phyloP scores from a whole-genome alignment of 768 basidiomycete genomes.

The Sporobolomyces roseus region DNA sequence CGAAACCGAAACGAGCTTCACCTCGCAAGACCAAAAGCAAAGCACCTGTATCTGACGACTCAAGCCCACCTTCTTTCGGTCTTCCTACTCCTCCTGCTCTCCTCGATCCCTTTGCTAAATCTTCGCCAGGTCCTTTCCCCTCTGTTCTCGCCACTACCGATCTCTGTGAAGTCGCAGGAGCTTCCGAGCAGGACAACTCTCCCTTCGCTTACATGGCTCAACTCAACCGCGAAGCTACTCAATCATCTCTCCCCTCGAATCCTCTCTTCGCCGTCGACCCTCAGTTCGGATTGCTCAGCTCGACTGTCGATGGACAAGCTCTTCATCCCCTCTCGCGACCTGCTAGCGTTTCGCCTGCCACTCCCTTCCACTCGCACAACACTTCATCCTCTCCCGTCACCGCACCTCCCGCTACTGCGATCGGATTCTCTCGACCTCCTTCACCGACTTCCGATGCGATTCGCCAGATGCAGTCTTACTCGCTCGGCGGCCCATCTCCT shows the following conservation, averaged over 20 bases:
- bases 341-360: background rate
- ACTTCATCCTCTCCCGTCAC: background rate
- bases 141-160: slow-evolving; percentile 7
- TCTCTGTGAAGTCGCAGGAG: background rate
- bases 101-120: background rate
- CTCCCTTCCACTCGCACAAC: too few relatives aligned
- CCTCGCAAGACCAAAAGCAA: background rate
- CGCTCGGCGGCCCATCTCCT: slow-evolving; percentile 12
- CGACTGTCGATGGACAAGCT: background rate
- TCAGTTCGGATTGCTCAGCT: background rate
- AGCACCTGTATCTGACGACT: background rate
- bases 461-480: slow-evolving; percentile 29
- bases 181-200: background rate
- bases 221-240: background rate
- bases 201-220: slow-evolving; percentile 29
- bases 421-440: background rate
- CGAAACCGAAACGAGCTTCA: background rate
- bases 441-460: slow-evolving; percentile 21
- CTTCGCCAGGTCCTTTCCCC: background rate
- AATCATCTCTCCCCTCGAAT: background rate
- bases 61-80: slow-evolving; percentile 5
- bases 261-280: slow-evolving; percentile 20
- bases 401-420: background rate
- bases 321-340: background rate
- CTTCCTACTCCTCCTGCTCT: background rate